phyloP scores from a whole-genome alignment of 225 moss, liverwort and hornwort genomes.

The Sphagnum tenellum region DNA sequence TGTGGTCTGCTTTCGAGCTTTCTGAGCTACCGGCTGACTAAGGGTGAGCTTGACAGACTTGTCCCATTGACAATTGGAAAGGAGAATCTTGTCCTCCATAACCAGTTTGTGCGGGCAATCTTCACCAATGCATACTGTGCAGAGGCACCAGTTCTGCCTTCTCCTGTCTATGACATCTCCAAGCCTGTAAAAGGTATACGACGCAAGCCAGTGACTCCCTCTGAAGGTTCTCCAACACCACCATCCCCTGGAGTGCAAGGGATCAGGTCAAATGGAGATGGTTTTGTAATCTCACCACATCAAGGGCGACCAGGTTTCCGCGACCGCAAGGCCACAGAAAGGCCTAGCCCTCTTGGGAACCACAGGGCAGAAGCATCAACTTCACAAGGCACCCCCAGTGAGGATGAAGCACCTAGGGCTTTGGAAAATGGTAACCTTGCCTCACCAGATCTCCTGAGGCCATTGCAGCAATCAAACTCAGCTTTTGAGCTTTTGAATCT shows the following conservation, averaged over 20 bases:
- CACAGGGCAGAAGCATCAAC: constrained; percentile 52
- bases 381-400: constrained; percentile 32
- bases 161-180: constrained; percentile 53
- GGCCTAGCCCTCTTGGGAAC: constrained; percentile 83
- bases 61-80: constrained; percentile 89
- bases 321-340: constrained; percentile 78
- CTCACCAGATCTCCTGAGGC: constrained; percentile 66
- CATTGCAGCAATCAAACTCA: constrained; percentile 55
- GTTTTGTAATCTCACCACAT: constrained; percentile 59
- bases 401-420: constrained; percentile 40
- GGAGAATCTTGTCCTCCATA: constrained; percentile 91
- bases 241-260: constrained; percentile 38
- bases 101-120: constrained; percentile 70
- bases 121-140: constrained; percentile 63
- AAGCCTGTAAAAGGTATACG: constrained; percentile 86
- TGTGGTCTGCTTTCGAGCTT: constrained; percentile 66
- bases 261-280: constrained; percentile 77
- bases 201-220: constrained; percentile 37
- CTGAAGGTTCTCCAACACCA: constrained; percentile 31
- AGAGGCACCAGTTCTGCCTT: constrained; percentile 61
- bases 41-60: constrained; percentile 82
- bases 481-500: constrained; percentile 57
- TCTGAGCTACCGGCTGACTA: constrained; percentile 66
- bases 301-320: constrained; percentile 80
- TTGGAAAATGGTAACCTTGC: constrained; percentile 55